Percentiles rank a stretch among this genome's conserved stretches.
Conservation (phyloP, 768 basidiomycete species). For the Gloeostereum incarnatum region DNA sequence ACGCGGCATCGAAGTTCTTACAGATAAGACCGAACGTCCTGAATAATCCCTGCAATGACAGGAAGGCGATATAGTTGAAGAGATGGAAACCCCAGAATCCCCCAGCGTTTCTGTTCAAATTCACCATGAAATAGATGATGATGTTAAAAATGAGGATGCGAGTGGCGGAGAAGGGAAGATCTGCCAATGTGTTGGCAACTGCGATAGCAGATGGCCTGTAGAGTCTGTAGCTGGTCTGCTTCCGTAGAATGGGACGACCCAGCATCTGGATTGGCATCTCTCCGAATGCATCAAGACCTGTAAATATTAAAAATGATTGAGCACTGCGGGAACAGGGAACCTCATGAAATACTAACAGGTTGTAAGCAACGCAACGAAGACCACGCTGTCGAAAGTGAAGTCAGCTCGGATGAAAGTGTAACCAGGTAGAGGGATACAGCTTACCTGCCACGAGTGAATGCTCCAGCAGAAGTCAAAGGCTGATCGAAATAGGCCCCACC, state of each 20-base stretch:
- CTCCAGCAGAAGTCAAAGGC: slow-evolving; percentile 66
- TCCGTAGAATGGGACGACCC: slow-evolving; percentile 67
- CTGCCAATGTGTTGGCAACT: slow-evolving; percentile 57
- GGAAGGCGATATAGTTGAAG: slow-evolving; percentile 52
- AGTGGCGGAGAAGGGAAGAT: slow-evolving; percentile 57
- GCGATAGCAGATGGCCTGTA: slow-evolving; percentile 60
- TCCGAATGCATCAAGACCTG: slow-evolving; percentile 31
- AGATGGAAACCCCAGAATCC: slow-evolving; percentile 54
- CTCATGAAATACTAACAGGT: slow-evolving; percentile 69
- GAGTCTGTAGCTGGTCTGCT: slow-evolving; percentile 57
- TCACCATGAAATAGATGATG: slow-evolving; percentile 61
- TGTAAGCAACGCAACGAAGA: slow-evolving; percentile 63
- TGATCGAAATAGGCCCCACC: slow-evolving; percentile 71
- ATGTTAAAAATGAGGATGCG: slow-evolving; percentile 54
- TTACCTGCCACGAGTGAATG: slow-evolving; percentile 76
- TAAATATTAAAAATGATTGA: not conserved
- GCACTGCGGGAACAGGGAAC: slow-evolving; percentile 20
- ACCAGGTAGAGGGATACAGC: not conserved
- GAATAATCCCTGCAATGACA: slow-evolving; percentile 83
- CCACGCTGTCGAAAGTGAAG: slow-evolving; percentile 31
- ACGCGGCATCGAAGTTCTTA: slow-evolving; percentile 35
- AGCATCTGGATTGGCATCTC: slow-evolving; percentile 73
- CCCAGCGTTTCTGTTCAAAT: slow-evolving; percentile 32
- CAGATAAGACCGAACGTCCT: slow-evolving; percentile 53
- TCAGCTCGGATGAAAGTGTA: not conserved